phyloP scores from a whole-genome alignment of 2,329 filamentous ascomycete species.

The Neofusicoccum sp. region DNA sequence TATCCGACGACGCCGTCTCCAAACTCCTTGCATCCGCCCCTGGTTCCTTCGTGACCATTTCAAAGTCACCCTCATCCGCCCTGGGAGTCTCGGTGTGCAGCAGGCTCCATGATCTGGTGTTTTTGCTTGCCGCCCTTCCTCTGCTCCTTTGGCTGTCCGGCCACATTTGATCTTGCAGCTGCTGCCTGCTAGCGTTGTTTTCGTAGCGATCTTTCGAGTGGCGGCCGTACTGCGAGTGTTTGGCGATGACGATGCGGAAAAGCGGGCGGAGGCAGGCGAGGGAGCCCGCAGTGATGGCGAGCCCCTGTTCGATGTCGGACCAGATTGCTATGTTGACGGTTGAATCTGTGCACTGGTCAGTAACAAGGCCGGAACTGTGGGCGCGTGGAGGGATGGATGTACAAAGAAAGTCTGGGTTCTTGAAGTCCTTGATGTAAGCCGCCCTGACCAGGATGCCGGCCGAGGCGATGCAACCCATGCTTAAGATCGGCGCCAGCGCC shows the following conservation, averaged over 20 bases:
- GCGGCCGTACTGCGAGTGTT: not conserved
- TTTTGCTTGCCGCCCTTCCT: not conserved
- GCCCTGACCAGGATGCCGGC: slow-evolving; percentile 39
- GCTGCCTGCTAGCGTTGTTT: not conserved
- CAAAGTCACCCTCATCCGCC: not conserved
- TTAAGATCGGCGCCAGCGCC: slow-evolving; percentile 51
- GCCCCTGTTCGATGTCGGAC: slow-evolving; percentile 41
- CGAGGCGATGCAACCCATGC: slow-evolving; percentile 52
- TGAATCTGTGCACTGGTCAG: not conserved
- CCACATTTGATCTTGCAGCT: not conserved
- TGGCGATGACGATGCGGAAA: slow-evolving; percentile 30
- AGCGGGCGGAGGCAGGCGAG: slow-evolving; percentile 41
- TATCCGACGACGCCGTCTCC: not conserved
- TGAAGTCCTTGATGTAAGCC: slow-evolving; percentile 40
- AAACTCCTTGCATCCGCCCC: not conserved
- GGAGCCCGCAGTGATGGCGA: slow-evolving; percentile 39
- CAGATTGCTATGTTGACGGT: slow-evolving; percentile 42
- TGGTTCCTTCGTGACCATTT: not conserved
- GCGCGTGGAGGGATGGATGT: not conserved
- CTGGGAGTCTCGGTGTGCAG: not conserved
- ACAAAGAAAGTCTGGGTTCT: slow-evolving; percentile 38
- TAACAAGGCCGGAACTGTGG: too few relatives aligned
- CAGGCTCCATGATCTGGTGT: not conserved
- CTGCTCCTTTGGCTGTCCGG: not conserved
- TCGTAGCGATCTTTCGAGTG: not conserved